Evolutionary conservation across 2,329 filamentous ascomycete genomes (phyloP).

Genomic region (Epichloe coenophiala): DNA sequence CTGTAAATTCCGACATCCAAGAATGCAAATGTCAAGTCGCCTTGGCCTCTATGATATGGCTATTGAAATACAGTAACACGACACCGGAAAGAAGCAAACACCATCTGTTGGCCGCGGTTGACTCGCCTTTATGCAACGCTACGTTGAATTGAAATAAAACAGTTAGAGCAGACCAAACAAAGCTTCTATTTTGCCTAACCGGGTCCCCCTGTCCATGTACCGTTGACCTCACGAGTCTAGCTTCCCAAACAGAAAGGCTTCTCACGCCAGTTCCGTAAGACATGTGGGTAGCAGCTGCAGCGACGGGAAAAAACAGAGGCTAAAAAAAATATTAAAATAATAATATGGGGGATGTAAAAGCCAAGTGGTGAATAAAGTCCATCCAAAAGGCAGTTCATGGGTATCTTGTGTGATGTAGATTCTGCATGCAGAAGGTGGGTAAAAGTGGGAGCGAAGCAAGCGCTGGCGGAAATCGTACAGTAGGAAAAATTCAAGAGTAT

Average conservation of each 20-base stretch:
- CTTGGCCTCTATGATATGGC: conserved; percentile 1
- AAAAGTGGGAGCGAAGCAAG: background rate
- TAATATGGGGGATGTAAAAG: background rate
- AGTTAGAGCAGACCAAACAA: background rate
- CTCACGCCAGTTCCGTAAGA: background rate
- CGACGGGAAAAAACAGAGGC: background rate
- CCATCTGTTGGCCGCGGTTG: background rate
- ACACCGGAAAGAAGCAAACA: background rate
- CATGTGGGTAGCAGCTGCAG: background rate
- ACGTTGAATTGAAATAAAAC: background rate
- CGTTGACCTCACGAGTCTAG: background rate
- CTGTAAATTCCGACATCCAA: background rate
- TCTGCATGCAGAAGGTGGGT: background rate
- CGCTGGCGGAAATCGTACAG: background rate
- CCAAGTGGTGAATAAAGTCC: background rate
- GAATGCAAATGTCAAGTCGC: background rate
- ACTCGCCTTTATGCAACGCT: background rate
- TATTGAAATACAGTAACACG: background rate
- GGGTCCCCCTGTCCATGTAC: background rate
- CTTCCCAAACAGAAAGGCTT: background rate
- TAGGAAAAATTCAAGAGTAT: background rate
- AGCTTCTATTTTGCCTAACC: background rate
- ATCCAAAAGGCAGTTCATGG: conserved; percentile 2
- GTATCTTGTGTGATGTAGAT: conserved; percentile 13
- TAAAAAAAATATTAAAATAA: background rate